Percentiles rank a stretch among this genome's conserved stretches.
These are phyloP conservation scores for Microglena sp. DNA, from an alignment of 139 green algal species.

Conservation along the genomic window DNA sequence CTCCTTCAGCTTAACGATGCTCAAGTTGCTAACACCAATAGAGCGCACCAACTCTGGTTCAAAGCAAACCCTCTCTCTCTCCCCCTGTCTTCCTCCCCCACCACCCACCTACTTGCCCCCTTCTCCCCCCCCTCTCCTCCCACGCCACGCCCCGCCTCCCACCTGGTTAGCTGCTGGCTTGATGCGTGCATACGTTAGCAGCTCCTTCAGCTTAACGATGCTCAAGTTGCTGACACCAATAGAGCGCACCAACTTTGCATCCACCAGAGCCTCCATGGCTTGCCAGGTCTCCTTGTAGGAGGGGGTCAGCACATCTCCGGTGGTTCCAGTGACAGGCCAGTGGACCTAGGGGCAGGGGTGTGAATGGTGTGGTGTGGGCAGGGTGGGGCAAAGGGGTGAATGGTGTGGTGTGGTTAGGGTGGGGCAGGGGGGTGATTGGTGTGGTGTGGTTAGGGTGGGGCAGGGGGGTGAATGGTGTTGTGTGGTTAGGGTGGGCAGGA, in stretches of 20 bases:
- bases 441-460: too few relatives aligned
- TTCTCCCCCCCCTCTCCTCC: too few relatives aligned
- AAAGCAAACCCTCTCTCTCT: too few relatives aligned
- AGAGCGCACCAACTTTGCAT: constrained; percentile 37
- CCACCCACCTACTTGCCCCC: too few relatives aligned
- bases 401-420: too few relatives aligned
- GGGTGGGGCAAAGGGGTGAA: too few relatives aligned
- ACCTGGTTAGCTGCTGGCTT: constrained; percentile 46
- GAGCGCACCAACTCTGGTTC: constrained; percentile 51
- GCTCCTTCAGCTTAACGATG: constrained; percentile 45
- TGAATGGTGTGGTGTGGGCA: too few relatives aligned
- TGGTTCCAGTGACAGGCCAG: constrained; percentile 47
- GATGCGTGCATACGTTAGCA: constrained; percentile 46
- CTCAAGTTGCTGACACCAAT: constrained; percentile 85
- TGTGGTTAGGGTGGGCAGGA: too few relatives aligned
- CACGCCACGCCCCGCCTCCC: neutral
- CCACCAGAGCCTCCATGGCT: constrained; percentile 57
- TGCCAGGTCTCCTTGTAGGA: constrained; percentile 40
- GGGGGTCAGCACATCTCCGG: constrained; percentile 46
- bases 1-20: constrained; percentile 45
- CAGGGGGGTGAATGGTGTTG: too few relatives aligned
- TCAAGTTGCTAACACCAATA: constrained; percentile 84
- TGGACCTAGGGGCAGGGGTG: constrained; percentile 15
- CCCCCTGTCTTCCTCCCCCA: too few relatives aligned
- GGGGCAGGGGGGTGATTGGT: too few relatives aligned